phyloP scores from a whole-genome alignment of 208 protist genomes.

The Vickermania ingenoplastis region DNA sequence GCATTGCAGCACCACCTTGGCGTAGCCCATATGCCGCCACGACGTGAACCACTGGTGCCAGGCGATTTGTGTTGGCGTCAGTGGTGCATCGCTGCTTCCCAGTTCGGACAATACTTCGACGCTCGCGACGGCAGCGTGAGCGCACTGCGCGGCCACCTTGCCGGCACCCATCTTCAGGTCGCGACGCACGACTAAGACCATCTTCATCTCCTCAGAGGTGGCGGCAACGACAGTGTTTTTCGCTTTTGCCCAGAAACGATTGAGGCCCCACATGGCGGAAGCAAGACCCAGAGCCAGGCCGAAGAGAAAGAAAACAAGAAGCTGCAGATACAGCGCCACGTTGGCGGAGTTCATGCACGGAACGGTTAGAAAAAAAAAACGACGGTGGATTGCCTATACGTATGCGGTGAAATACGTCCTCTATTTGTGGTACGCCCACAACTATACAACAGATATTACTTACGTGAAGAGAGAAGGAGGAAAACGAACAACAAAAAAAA shows the following conservation, averaged over 20 bases:
- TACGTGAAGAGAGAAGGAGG: background rate
- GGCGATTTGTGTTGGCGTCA: constrained; percentile 14
- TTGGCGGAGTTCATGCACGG: background rate
- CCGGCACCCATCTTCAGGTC: constrained; percentile 94
- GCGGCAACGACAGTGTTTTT: background rate
- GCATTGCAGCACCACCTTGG: constrained; percentile 80
- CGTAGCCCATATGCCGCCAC: constrained; percentile 50
- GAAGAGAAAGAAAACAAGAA: background rate
- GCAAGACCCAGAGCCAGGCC: background rate
- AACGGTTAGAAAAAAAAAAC: background rate
- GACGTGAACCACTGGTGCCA: constrained; percentile 59
- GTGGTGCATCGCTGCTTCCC: constrained; percentile 17
- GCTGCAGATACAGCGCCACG: background rate
- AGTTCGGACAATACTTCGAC: constrained; percentile 49
- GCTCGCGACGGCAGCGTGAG: constrained; percentile 89
- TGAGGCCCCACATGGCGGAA: background rate
- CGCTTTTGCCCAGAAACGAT: background rate
- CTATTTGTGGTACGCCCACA: too few species aligned
- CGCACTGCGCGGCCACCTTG: constrained; percentile 94
- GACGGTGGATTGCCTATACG: too few species aligned
- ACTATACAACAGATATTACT: background rate
- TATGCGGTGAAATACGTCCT: too few species aligned
- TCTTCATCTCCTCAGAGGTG: constrained; percentile 65
- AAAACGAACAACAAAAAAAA: background rate
- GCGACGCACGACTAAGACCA: constrained; percentile 89